Evolutionary conservation across 768 basidiomycete genomes (phyloP), one percentile per base, ranked within the genome.

Genomic region (Mycena epipterygia): DNA sequence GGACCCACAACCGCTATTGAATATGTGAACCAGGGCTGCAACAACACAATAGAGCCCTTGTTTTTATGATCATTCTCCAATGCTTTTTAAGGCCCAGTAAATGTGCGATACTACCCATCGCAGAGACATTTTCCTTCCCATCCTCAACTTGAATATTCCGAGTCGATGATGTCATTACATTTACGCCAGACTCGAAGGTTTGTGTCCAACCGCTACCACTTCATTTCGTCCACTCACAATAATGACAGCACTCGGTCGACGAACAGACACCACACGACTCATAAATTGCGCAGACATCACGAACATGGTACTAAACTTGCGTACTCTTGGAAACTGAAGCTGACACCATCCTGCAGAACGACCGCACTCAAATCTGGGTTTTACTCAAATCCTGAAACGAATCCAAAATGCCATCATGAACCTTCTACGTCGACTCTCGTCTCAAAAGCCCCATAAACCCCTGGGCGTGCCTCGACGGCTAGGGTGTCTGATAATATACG

Each of bases 401-500:
- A 67, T 67, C 12, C 60, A 67, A 61, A 60, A 44, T 27, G 52
- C 48, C 32, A 29, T 42, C 27, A 33, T 46, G 27, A 25, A 23
- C 8, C 41, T 61, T 4, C 51, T 62, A n/a, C 55, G 33, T 13
- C 52, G 44, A 16, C 52, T 63, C 21, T n/a, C 49, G 16, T 13
- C 60, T 48, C 53, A 9, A 27, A 62, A n/a, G 57, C 59, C 67
- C 12, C 67, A 44, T 33, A 62, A 56, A 62, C 60, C 60, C 0
- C 33, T 68, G 30, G 61, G 67, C 9, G 60, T 49, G 6, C 67
- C 67, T 3, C 60, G 67, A 23, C 52, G 67, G 16, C 44, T 68
- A 29, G 67, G 67, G 0, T 68, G 67, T 30, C 60, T 68, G 27
- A 62, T 68, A 63, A 68, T 68, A 56, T 68, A 68, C 44, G 61